Conservation (phyloP, 495 filamentous ascomycete genomes). For the Trichocladium antarcticum region DNA sequence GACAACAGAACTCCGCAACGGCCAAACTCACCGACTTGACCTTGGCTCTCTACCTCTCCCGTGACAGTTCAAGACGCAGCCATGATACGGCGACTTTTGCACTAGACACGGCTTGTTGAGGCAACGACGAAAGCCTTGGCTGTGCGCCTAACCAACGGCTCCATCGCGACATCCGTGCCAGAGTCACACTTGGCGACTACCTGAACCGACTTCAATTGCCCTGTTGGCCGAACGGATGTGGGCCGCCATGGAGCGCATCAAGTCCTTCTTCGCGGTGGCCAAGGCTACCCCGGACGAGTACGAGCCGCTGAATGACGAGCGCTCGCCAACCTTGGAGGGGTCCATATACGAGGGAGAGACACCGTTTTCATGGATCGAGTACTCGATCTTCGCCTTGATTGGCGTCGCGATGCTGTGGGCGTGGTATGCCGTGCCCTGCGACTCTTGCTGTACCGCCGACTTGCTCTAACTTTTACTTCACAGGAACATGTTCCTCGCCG, state of each 20-base stretch:
- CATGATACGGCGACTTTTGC: no score
- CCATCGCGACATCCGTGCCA: no score
- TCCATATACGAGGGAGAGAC: conserved; percentile 24
- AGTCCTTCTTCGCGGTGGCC: conserved; percentile 17
- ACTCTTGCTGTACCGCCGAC: background rate
- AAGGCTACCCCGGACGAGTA: conserved; percentile 42
- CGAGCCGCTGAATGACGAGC: conserved; percentile 42
- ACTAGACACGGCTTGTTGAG: no score
- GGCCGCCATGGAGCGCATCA: conserved; percentile 23
- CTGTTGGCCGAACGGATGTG: background rate
- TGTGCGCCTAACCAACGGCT: no score
- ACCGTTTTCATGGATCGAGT: conserved; percentile 69
- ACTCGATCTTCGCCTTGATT: conserved; percentile 73
- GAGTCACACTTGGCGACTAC: no score
- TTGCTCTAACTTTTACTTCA: background rate
- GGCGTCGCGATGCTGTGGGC: conserved; percentile 94
- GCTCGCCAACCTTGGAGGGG: conserved; percentile 24
- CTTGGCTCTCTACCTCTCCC: no score
- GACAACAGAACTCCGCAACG: no score
- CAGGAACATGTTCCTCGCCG: conserved; percentile 98
- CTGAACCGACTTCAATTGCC: no score
- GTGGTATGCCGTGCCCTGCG: conserved; percentile 50
- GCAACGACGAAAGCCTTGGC: no score
- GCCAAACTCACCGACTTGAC: no score
- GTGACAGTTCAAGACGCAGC: no score